These are phyloP conservation scores for Bruguiera sexangula DNA, from an alignment of 345 rosid genomes.

Conservation along the genomic window DNA sequence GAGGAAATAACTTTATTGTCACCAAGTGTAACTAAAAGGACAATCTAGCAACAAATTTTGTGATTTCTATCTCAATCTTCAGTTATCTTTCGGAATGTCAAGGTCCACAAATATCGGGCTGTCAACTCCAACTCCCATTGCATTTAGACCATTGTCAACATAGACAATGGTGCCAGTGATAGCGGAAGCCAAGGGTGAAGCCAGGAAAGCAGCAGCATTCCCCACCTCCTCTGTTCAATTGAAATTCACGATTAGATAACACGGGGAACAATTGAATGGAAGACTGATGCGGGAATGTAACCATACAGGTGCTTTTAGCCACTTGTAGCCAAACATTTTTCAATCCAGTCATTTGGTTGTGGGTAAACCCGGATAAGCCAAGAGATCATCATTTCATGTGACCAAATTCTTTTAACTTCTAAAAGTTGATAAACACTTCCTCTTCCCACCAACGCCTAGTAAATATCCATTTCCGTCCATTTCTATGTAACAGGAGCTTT, in stretches of 20 bases:
- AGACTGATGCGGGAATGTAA: background rate
- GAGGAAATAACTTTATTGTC: background rate
- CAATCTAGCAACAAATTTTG: background rate
- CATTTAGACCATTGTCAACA: constrained; percentile 91
- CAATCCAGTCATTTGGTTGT: background rate
- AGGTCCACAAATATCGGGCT: constrained; percentile 81
- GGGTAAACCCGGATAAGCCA: background rate
- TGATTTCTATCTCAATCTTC: background rate
- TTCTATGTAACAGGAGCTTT: no score
- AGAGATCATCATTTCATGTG: background rate
- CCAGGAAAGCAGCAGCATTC: constrained; percentile 88
- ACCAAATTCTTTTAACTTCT: background rate
- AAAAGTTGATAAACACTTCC: no score
- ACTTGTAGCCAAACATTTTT: background rate
- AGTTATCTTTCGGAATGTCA: constrained; percentile 41
- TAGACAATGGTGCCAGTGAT: constrained; percentile 79
- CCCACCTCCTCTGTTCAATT: constrained; percentile 82
- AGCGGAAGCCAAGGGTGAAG: constrained; percentile 87
- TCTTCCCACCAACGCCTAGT: no score
- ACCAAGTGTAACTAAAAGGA: background rate
- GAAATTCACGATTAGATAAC: background rate
- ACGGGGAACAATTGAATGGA: background rate
- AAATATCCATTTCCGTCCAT: no score
- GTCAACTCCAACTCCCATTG: constrained; percentile 90
- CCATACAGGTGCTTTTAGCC: background rate